Percentiles rank a stretch among this genome's conserved stretches.
These are phyloP conservation scores for Medicago lupulina DNA, from an alignment of 306 rosid species.

Conservation along the genomic window DNA sequence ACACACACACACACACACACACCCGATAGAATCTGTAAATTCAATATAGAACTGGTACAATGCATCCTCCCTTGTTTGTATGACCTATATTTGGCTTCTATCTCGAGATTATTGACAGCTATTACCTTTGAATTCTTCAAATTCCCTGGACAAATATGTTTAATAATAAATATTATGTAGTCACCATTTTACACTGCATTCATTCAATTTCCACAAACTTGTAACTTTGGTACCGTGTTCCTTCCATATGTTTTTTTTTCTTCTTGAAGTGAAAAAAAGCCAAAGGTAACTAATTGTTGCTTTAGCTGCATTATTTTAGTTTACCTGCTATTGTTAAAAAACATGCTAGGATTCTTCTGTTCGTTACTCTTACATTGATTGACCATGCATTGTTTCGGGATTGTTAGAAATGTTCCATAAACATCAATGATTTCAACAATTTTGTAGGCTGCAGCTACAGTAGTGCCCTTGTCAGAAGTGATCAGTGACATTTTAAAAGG, in stretches of 20 bases:
- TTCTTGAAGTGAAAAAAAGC: constrained; percentile 11
- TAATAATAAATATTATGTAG: constrained; percentile 17
- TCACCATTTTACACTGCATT: constrained; percentile 13
- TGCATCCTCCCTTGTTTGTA: constrained; percentile 35
- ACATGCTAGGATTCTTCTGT: constrained; percentile 21
- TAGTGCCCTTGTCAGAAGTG: constrained; percentile 64
- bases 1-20: neutral
- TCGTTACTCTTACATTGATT: constrained; percentile 21
- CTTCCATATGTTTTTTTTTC: neutral
- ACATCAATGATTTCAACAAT: constrained; percentile 30
- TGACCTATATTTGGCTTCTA: constrained; percentile 30
- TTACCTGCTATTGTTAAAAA: constrained; percentile 11
- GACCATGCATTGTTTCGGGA: constrained; percentile 5
- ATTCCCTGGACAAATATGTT: constrained; percentile 8
- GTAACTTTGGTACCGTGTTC: neutral
- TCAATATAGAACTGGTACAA: constrained; percentile 28
- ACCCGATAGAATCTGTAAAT: constrained; percentile 6
- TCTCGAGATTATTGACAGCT: constrained; percentile 24
- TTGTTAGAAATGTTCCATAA: constrained; percentile 33
- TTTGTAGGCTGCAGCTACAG: constrained; percentile 63
- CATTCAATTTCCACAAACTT: constrained; percentile 17
- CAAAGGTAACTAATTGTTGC: constrained; percentile 22
- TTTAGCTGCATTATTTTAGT: constrained; percentile 18
- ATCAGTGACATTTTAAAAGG: constrained; percentile 66
- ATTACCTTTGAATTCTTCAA: constrained; percentile 30